These are phyloP conservation scores for Xylaria nigripes DNA, from an alignment of 495 filamentous ascomycete genomes.

Conservation along the genomic window DNA sequence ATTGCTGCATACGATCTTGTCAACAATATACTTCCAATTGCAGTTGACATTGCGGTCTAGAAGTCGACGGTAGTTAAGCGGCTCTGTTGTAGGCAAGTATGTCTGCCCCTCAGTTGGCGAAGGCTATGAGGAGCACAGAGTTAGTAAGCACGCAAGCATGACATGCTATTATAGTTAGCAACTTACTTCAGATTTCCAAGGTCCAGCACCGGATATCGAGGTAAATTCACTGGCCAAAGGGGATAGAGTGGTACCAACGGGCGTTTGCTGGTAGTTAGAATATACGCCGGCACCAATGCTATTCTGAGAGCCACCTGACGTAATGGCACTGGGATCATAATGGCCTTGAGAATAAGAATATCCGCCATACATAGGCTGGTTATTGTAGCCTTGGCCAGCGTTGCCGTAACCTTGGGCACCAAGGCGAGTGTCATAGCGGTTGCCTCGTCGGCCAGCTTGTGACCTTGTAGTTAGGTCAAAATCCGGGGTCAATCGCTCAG, in stretches of 20 bases:
- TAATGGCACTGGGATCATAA: slow-evolving; percentile 28
- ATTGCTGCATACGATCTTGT: slow-evolving; percentile 98
- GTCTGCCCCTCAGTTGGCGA: slow-evolving; percentile 55
- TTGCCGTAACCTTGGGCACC: slow-evolving; percentile 13
- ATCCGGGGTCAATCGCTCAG: slow-evolving; percentile 39
- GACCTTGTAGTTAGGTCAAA: slow-evolving; percentile 35
- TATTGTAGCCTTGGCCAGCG: slow-evolving; percentile 10
- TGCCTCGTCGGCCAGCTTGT: slow-evolving; percentile 27
- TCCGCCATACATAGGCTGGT: slow-evolving; percentile 14
- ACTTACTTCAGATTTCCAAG: slow-evolving; percentile 49
- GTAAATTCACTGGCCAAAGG: slow-evolving; percentile 80
- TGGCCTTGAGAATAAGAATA: slow-evolving; percentile 24
- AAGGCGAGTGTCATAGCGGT: slow-evolving; percentile 39
- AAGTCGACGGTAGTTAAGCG: slow-evolving; percentile 92
- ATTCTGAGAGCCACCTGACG: slow-evolving; percentile 22
- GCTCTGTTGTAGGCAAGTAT: slow-evolving; percentile 80
- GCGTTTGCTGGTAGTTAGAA: slow-evolving; percentile 57
- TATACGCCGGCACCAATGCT: slow-evolving; percentile 43
- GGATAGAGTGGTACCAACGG: slow-evolving; percentile 73
- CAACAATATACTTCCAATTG: slow-evolving; percentile 99
- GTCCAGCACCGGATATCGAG: slow-evolving; percentile 25
- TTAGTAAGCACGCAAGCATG: slow-evolving; percentile 2
- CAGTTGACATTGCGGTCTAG: slow-evolving; percentile 94
- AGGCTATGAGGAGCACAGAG: slow-evolving; percentile 23
- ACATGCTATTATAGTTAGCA: neutral